Evolutionary conservation across 441 rosid genomes (phyloP).

Genomic region (Bruguiera hainesii): DNA sequence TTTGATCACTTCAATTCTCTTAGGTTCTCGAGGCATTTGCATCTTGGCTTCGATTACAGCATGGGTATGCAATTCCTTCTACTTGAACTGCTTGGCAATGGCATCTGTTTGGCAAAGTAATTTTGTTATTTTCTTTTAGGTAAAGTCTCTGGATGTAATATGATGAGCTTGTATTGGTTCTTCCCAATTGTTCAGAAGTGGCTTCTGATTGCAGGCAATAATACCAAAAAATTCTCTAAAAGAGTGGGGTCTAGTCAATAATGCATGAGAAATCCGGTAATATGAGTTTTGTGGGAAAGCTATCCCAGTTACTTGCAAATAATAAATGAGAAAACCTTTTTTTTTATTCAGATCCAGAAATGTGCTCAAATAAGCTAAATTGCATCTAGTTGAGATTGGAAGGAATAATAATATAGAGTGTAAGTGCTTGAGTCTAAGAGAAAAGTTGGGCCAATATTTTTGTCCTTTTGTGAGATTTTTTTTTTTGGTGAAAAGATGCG

Average conservation of each 20-base stretch:
- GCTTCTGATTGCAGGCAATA: neutral
- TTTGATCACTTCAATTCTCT: slow-evolving; percentile 27
- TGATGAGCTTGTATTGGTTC: slow-evolving; percentile 1
- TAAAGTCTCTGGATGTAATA: neutral
- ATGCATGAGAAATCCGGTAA: neutral
- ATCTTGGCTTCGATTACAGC: slow-evolving; percentile 95
- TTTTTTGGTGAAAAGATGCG: neutral
- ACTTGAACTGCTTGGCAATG: slow-evolving; percentile 4
- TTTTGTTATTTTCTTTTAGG: slow-evolving; percentile 5
- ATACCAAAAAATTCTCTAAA: slow-evolving; percentile 1
- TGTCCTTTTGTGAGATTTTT: neutral
- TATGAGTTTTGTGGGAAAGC: neutral
- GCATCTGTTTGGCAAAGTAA: neutral
- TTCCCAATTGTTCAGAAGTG: neutral
- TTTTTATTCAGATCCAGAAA: neutral
- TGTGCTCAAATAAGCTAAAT: too few relatives aligned
- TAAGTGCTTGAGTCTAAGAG: too few relatives aligned
- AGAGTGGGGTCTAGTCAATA: neutral
- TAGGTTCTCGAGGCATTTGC: slow-evolving; percentile 99
- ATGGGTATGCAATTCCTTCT: slow-evolving; percentile 53
- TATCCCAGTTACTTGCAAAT: neutral
- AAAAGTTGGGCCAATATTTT: too few relatives aligned
- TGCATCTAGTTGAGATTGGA: too few relatives aligned
- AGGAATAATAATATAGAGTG: too few relatives aligned
- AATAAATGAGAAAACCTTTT: neutral